A percentile compares a stretch with the other conserved stretches of the same genome.
These are phyloP conservation scores for Ustilago cynodontis DNA, from an alignment of 1,284 basidiomycete genomes.

Conservation along the genomic window DNA sequence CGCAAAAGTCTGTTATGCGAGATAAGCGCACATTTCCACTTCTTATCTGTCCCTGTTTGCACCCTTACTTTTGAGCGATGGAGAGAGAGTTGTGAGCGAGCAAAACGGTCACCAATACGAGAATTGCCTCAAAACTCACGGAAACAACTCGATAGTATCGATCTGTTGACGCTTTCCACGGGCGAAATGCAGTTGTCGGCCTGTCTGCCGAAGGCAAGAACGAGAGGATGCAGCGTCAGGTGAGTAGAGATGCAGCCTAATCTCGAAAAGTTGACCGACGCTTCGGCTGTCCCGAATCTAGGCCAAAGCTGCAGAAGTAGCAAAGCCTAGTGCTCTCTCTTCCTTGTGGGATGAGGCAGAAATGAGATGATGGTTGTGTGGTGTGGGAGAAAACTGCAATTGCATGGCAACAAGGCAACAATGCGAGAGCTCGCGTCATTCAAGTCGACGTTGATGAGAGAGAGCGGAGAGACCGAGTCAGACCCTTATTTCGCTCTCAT, in stretches of 20 bases:
- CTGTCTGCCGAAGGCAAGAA: too few species aligned
- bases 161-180: slow-evolving; percentile 1
- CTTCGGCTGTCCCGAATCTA: too few species aligned
- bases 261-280: not conserved
- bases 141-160: not conserved
- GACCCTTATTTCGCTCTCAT: slow-evolving; percentile 10
- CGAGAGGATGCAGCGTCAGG: too few species aligned
- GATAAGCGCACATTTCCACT: slow-evolving; percentile 7
- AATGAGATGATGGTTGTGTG: not conserved
- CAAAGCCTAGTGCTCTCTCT: too few species aligned
- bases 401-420: not conserved
- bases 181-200: too few species aligned
- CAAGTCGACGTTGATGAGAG: not conserved
- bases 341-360: too few species aligned
- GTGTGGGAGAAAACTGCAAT: not conserved
- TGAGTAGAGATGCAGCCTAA: too few species aligned
- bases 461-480: slow-evolving; percentile 1
- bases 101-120: not conserved
- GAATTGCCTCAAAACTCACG: too few species aligned
- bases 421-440: not conserved
- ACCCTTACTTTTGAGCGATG: not conserved
- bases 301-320: too few species aligned
- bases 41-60: not conserved
- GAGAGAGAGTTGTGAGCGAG: not conserved
- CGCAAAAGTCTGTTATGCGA: not conserved